Evolutionary conservation across 257 asterid genomes (phyloP), one percentile per base, ranked within the genome.

Genomic region (Solanum virginianum): DNA sequence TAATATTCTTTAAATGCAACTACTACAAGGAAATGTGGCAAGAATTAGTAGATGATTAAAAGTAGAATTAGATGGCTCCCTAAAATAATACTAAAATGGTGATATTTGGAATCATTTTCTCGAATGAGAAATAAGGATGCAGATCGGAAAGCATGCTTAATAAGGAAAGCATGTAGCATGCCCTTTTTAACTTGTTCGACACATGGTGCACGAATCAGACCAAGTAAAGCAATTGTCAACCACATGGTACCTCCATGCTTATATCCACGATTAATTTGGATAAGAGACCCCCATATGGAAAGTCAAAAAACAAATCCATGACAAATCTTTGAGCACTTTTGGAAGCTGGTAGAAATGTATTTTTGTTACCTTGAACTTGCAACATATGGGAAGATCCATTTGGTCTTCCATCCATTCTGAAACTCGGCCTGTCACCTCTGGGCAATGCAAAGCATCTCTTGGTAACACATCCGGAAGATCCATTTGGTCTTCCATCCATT

Each of bases 401-500:
- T 83, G 93, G 82, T 85, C 95, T 89, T 84, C 93, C 94, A 72
- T 95, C 98, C 84, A 94, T 81, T 91, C 95, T 91, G 85, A 90
- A 88, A 85, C 91, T 93, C 7, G 91, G 85, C 84, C 93, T 86
- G 83, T 95, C 97, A 86, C 86, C 92, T 90, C 93, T 92, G 74
- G 94, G 90, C 89, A 89, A 84, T 86, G 90, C 88, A 39, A 91
- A n/a, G n/a, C n/a, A n/a, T n/a, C n/a, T n/a, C n/a, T n/a, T n/a
- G n/a, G n/a, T n/a, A n/a, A n/a, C n/a, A n/a, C n/a, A n/a, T n/a
- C n/a, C n/a, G 81, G 90, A 79, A 88, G 95, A 87, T 80, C 96
- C 97, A 88, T 92, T 95, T 83, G 93, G 82, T 85, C 95, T 89
- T 84, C 93, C 94, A 72, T 95, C 98, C 84, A 94, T 81, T 91